Percentiles rank a stretch among this genome's conserved stretches.
Conservation (phyloP, 164 flowering plant species). For the Vitis amurensis region DNA sequence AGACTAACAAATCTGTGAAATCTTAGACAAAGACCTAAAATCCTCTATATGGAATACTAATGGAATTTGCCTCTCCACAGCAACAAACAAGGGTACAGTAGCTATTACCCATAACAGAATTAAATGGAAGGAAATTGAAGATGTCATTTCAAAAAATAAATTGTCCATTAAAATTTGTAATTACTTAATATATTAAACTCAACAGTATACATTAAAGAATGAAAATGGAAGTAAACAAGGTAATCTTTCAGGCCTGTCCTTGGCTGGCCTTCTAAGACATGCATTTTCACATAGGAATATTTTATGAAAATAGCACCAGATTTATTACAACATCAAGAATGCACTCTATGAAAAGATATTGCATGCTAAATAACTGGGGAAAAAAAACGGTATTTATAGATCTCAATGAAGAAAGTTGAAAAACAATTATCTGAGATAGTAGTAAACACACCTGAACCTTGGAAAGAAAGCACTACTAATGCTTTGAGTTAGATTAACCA, state of each 20-base stretch:
- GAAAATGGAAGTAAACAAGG: background rate
- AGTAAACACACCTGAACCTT: conserved; percentile 61
- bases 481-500: conserved; percentile 61
- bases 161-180: no score
- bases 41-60: no score
- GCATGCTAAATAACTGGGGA: background rate
- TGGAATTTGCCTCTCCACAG: no score
- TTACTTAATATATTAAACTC: no score
- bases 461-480: conserved; percentile 88
- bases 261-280: background rate
- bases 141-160: no score
- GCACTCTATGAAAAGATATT: background rate
- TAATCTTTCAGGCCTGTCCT: background rate
- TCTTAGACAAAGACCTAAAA: no score
- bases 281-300: background rate
- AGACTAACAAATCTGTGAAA: no score
- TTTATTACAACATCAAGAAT: background rate
- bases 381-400: background rate
- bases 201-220: background rate
- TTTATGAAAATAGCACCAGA: background rate
- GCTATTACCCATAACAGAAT: no score
- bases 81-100: no score
- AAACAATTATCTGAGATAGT: background rate
- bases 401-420: conserved; percentile 2
- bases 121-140: no score